Evolutionary conservation across 192 early-diverging fungal species (phyloP), one percentile per base, ranked within the genome.

Genomic region (Phycomyces blakesleeanus): DNA sequence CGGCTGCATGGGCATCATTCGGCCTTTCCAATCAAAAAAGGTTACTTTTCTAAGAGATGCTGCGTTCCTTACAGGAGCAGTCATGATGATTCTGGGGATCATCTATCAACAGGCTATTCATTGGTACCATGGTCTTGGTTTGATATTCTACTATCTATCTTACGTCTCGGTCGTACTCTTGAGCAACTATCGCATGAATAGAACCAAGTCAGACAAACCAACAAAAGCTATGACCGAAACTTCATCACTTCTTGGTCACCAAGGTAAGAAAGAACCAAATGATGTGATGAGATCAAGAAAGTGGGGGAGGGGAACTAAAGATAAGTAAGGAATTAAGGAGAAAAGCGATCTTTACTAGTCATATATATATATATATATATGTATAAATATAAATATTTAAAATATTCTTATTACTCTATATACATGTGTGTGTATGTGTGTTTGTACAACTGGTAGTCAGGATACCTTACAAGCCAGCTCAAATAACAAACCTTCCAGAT

Each of bases 11-110:
- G 88, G 89, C 5, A 78, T 97, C 9, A 79, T 93, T 29, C 74
- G 78, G 5, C 93, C 94, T 18, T 93, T 91, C 59, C 79, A 79
- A 68, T 85, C 87, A 38, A 77, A 76, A 55, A 73, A 71, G 29
- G 70, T 83, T 10, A 83, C 89, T 1, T 93, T 93, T 52, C 63
- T 92, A 20, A 80, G 91, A 10, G 93, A 95, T 67, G 76, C 90
- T 8, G 74, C 76, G 10, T 91, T 94, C 63, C 91, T 94, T 53
- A 75, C 81, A 8, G 78, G 81, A 38, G 81, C 86, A 34, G 66
- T 90, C 20, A n/a, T 76, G 1, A 67, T 83, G 21, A 61, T 86
- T 3, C 54, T 86, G 2, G 72, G 69, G 44, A 77, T 85, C 10
- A 72, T 83, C 3, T 66, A 70, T 24, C 83, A 89, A 34, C 66